Conservation (phyloP, 2,329 filamentous ascomycete genomes). For the Acephala macrosclerotiorum region DNA sequence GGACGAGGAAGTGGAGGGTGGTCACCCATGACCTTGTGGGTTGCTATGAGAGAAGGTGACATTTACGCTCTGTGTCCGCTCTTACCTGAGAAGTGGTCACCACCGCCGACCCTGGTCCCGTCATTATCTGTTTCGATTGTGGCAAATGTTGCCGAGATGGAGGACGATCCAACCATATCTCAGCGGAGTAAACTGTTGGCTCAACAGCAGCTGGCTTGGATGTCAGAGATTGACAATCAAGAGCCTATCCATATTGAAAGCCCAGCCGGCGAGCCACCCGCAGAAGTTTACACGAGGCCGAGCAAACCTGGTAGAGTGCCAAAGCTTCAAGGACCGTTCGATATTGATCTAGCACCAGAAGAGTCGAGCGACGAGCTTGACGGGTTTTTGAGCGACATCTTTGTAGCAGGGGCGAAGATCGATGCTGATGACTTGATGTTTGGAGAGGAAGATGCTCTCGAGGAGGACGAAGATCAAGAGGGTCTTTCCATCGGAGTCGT, state of each 20-base stretch:
- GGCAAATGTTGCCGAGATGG: conserved; percentile 70
- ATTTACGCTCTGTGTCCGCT: conserved; percentile 93
- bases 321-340: conserved; percentile 68
- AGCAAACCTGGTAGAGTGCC: conserved; percentile 64
- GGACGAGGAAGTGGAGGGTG: conserved; percentile 76
- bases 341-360: conserved; percentile 56
- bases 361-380: conserved; percentile 63
- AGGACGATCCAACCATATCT: conserved; percentile 64
- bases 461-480: conserved; percentile 63
- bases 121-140: conserved; percentile 85
- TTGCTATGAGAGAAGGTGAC: conserved; percentile 94
- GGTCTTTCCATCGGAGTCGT: conserved; percentile 67
- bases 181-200: conserved; percentile 62
- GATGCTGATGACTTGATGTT: conserved; percentile 67
- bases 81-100: conserved; percentile 85
- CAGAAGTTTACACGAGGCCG: conserved; percentile 65
- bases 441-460: conserved; percentile 69
- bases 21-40: conserved; percentile 95
- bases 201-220: conserved; percentile 72
- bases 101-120: conserved; percentile 77
- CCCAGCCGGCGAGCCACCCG: conserved; percentile 54
- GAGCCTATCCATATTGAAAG: conserved; percentile 64
- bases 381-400: conserved; percentile 65
- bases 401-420: conserved; percentile 68
- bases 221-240: conserved; percentile 70